phyloP scores from a whole-genome alignment of 805 yeast species.

The Wickerhamiella spandovensis region DNA sequence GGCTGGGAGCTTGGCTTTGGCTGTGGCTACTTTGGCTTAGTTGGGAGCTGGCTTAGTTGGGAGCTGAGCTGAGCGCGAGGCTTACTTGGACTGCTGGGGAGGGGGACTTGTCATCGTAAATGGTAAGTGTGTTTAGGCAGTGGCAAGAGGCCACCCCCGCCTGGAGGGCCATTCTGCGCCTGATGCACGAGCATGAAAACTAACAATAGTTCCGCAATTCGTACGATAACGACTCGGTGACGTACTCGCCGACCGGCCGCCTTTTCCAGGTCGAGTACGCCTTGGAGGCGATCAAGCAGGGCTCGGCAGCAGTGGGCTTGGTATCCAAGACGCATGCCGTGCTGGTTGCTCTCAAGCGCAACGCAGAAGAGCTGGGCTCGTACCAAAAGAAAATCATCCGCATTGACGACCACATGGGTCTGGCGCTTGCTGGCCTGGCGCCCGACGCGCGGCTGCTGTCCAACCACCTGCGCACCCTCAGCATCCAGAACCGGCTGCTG shows the following conservation, averaged over 20 bases:
- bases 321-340: conserved; percentile 80
- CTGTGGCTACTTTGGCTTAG: too few species aligned
- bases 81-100: not conserved
- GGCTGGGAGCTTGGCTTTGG: not conserved
- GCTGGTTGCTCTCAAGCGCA: conserved; percentile 85
- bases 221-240: conserved; percentile 96
- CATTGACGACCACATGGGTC: conserved; percentile 86
- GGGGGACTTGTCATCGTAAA: conserved; percentile 1
- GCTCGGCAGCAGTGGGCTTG: conserved; percentile 92
- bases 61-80: not conserved
- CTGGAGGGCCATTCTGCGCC: too few species aligned
- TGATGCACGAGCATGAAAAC: too few species aligned
- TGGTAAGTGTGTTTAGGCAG: conserved; percentile 10
- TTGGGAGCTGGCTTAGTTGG: not conserved
- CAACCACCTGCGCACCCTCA: conserved; percentile 79
- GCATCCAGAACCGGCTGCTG: conserved; percentile 74
- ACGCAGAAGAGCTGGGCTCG: conserved; percentile 94
- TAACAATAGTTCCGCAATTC: conserved; percentile 76
- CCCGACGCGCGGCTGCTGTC: conserved; percentile 95
- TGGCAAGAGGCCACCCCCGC: not conserved
- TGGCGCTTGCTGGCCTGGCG: conserved; percentile 93
- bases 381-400: conserved; percentile 88
- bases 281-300: conserved; percentile 92
- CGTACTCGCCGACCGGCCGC: conserved; percentile 92
- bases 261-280: conserved; percentile 84